Evolutionary conservation across 78 protist species (phyloP).

Genomic region (Neovahlkampfia damariscottae): DNA sequence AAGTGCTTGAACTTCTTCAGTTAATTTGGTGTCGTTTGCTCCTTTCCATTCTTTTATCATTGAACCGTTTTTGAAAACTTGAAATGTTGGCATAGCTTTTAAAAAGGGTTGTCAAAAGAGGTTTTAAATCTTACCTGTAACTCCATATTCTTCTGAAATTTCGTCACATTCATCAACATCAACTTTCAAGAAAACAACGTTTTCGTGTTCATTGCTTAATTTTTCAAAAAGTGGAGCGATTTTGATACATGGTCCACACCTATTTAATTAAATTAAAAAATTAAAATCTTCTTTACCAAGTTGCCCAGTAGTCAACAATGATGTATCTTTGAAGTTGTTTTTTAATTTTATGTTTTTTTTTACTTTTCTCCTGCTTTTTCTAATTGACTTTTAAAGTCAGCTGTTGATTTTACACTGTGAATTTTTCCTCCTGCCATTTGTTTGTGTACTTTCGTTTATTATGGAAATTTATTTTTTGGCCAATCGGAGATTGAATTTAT

Average conservation of each 20-base stretch:
- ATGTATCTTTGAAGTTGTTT: too few relatives aligned
- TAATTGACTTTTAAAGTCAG: too few relatives aligned
- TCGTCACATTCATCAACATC: slow-evolving; percentile 9
- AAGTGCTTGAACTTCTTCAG: background rate
- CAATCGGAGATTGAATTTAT: background rate
- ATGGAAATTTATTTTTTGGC: too few relatives aligned
- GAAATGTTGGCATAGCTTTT: background rate
- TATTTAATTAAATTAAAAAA: background rate
- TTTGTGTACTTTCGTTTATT: too few relatives aligned
- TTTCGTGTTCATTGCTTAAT: background rate
- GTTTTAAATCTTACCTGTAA: too few relatives aligned
- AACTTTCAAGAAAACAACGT: background rate
- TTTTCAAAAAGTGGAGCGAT: slow-evolving; percentile 17
- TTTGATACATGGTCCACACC: background rate
- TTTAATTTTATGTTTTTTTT: too few relatives aligned
- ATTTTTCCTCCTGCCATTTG: too few relatives aligned
- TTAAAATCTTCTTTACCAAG: slow-evolving; percentile 20
- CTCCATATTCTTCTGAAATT: background rate
- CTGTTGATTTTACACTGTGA: too few relatives aligned
- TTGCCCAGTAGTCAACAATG: slow-evolving; percentile 17
- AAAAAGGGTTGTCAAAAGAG: too few relatives aligned
- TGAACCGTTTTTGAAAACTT: background rate
- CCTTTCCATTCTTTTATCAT: background rate
- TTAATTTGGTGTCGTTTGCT: background rate
- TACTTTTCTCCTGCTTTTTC: too few relatives aligned